phyloP scores from a whole-genome alignment of 1,139 yeast genomes.

The Candida sp. region DNA sequence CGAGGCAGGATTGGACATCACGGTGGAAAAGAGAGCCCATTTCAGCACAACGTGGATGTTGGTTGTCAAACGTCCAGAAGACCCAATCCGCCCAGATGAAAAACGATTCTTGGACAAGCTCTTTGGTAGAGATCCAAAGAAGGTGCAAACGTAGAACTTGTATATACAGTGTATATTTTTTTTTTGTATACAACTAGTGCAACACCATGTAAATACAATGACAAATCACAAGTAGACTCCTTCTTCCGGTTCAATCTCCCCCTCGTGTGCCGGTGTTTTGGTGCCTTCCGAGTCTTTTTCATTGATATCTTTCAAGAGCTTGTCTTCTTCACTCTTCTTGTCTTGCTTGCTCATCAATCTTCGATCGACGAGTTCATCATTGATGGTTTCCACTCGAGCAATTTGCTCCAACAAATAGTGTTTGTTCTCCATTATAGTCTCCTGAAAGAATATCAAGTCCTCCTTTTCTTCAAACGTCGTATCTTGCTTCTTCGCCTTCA shows the following conservation, averaged over 20 bases:
- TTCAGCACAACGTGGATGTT: conserved; percentile 95
- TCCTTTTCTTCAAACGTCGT: conserved; percentile 15
- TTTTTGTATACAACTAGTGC: no score
- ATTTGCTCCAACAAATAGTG: conserved; percentile 33
- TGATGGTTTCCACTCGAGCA: conserved; percentile 24
- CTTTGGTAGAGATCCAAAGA: conserved; percentile 33
- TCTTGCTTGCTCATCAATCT: conserved; percentile 21
- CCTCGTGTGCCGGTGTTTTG: neutral
- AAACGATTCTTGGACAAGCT: conserved; percentile 48
- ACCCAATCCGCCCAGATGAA: conserved; percentile 48
- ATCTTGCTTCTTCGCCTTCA: conserved; percentile 7
- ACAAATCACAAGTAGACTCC: conserved; percentile 16
- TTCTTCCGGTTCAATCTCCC: conserved; percentile 10
- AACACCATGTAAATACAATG: conserved; percentile 8
- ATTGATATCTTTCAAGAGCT: conserved; percentile 10
- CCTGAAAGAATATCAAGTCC: conserved; percentile 32
- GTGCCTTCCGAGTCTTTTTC: conserved; percentile 8
- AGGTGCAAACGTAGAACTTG: conserved; percentile 13
- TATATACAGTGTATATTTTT: conserved; percentile 1
- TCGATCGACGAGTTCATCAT: conserved; percentile 28
- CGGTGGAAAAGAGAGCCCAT: conserved; percentile 80
- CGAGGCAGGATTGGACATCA: conserved; percentile 82
- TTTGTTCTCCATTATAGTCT: conserved; percentile 38
- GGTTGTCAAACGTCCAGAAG: conserved; percentile 75
- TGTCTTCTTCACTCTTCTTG: conserved; percentile 11